Base-by-base conservation (phyloP, 192 early-diverging fungal genomes). In the Cladochytrium replicatum region DNA sequence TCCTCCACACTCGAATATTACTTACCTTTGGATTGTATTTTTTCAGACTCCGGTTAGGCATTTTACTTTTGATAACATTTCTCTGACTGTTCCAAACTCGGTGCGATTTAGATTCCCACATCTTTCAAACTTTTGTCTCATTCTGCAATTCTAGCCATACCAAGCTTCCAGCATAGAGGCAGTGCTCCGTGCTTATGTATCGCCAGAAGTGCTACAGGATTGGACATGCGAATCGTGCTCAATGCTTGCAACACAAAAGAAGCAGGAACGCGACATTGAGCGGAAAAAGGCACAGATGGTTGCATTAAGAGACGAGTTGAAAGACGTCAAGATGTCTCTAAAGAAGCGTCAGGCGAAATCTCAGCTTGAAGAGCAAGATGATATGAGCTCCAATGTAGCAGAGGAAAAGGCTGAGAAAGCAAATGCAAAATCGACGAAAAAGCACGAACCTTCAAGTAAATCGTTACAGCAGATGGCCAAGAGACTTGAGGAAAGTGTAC, bases 41-140 rank as follows among this genome's bases (percentile, higher is more conserved):
- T 68, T 29, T 51, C 51, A 72, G 63, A 77, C 78, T 44, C 81
- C 81, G 0, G 68, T 87, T 9, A 79, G 84, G 0, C 86, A 87
- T 49, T 83, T 84, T 57, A 75, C 82, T 13, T 90, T 90, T 66
- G 85, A 88, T 59, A 88, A 84, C 44, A 50, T 87, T 0, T 84
- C 82, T 11, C 62, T 89, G n/a, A 66, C 72, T 21, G 58, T 85
- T 32, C 86, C 89, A 4, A 57, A 58, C 13, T 47, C 37, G 26
- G 69, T 43, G n/a, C n/a, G n/a, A n/a, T n/a, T n/a, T n/a, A n/a
- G n/a, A n/a, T n/a, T n/a, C n/a, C n/a, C n/a, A n/a, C n/a, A n/a
- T n/a, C n/a, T n/a, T n/a, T n/a, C n/a, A n/a, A n/a, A n/a, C n/a
- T n/a, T n/a, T n/a, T n/a, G n/a, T n/a, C n/a, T n/a, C n/a, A n/a